A percentile compares a stretch with the other conserved stretches of the same genome.
Conservation (phyloP, 345 rosid species). For the Syzygium grande region DNA sequence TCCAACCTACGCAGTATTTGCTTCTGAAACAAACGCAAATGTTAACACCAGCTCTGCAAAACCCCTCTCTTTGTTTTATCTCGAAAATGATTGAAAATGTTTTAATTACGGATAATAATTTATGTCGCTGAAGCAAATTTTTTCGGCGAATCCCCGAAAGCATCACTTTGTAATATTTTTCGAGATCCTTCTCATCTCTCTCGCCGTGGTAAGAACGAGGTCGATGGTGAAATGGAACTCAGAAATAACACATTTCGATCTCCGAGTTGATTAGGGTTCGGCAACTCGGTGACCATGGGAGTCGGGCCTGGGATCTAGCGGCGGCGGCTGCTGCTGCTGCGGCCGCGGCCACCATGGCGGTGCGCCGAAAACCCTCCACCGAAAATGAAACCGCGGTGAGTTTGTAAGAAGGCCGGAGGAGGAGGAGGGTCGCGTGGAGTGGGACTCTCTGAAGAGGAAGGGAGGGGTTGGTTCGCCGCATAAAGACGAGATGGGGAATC, state of each 20-base stretch:
- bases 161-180: neutral
- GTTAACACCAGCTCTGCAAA: neutral
- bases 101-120: too few relatives aligned
- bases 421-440: neutral
- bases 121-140: too few relatives aligned
- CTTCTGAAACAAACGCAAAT: neutral
- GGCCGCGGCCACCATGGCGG: neutral
- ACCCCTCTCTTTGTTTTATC: too few relatives aligned
- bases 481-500: neutral
- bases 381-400: neutral
- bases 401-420: neutral
- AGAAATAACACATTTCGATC: neutral
- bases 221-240: neutral
- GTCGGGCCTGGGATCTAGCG: neutral
- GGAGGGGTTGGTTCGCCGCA: neutral
- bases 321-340: neutral
- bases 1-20: neutral
- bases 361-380: neutral
- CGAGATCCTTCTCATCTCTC: neutral
- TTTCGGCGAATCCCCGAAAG: neutral
- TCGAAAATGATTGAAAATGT: too few relatives aligned
- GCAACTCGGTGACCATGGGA: neutral
- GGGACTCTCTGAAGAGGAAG: neutral
- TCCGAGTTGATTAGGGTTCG: neutral
- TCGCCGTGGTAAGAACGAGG: neutral